Conservation (phyloP, 441 rosid genomes). For the Erodium moschatum region DNA sequence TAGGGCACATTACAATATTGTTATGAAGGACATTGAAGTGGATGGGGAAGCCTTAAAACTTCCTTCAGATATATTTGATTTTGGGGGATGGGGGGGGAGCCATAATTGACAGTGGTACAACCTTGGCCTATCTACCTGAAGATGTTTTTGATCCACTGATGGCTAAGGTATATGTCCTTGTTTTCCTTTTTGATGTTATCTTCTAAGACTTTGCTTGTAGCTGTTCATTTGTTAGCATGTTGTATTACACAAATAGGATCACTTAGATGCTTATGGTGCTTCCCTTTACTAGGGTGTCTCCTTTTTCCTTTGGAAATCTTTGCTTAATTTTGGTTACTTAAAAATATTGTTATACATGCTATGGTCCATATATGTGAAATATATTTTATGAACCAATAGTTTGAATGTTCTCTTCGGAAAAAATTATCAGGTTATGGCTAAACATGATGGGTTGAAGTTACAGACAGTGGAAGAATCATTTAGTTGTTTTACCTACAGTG, state of each 20-base stretch:
- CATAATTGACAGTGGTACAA: slow-evolving; percentile 90
- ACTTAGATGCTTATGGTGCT: neutral
- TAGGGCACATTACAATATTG: slow-evolving; percentile 84
- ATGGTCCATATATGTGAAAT: neutral
- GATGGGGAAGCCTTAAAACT: slow-evolving; percentile 43
- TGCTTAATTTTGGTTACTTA: too few relatives aligned
- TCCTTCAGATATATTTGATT: slow-evolving; percentile 44
- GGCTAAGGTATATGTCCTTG: slow-evolving; percentile 30
- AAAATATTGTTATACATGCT: neutral
- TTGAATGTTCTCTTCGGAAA: neutral
- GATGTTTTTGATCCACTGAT: slow-evolving; percentile 42
- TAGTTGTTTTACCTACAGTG: slow-evolving; percentile 47
- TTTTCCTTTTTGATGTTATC: slow-evolving; percentile 15
- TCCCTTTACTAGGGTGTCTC: neutral
- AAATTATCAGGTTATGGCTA: slow-evolving; percentile 39
- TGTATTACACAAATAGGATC: neutral
- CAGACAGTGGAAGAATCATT: slow-evolving; percentile 64
- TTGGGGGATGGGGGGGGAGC: slow-evolving; percentile 48
- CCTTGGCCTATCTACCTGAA: slow-evolving; percentile 72
- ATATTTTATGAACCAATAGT: neutral
- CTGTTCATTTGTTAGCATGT: neutral
- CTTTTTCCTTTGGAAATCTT: too few relatives aligned
- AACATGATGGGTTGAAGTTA: slow-evolving; percentile 42
- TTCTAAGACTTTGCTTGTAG: neutral
- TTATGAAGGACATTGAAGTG: slow-evolving; percentile 62